These are phyloP conservation scores for Hortiboletus rubellus DNA, from an alignment of 1,284 basidiomycete genomes.

Conservation along the genomic window DNA sequence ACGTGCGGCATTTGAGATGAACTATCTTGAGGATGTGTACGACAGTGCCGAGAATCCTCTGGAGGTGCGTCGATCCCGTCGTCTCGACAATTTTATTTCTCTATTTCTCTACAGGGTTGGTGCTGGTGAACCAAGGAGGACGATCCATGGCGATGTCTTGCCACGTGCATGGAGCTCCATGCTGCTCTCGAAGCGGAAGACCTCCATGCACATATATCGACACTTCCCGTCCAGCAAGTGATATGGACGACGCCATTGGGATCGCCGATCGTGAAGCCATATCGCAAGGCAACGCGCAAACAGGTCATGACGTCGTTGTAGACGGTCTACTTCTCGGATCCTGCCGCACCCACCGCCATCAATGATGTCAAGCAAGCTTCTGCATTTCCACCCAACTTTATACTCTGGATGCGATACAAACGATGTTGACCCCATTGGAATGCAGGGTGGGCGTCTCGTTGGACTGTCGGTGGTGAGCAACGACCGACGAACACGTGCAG, in stretches of 20 bases:
- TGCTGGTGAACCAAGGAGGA: constrained; percentile 91
- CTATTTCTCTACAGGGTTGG: constrained; percentile 47
- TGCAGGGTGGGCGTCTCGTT: constrained; percentile 59
- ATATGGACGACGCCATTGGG: constrained; percentile 94
- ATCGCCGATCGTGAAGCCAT: constrained; percentile 95
- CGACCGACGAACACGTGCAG: constrained; percentile 37
- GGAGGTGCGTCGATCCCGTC: constrained; percentile 45
- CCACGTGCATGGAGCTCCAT: constrained; percentile 86
- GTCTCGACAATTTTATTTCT: constrained; percentile 1
- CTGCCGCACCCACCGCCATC: constrained; percentile 77
- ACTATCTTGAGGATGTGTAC: constrained; percentile 75
- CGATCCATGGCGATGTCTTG: constrained; percentile 98
- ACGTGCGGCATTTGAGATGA: constrained; percentile 77
- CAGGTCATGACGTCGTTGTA: constrained; percentile 88
- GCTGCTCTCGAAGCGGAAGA: constrained; percentile 76
- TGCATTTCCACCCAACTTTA: constrained; percentile 99
- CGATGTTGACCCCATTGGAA: constrained; percentile 96
- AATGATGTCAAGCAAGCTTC: constrained; percentile 87
- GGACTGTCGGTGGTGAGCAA: not conserved
- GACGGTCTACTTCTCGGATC: constrained; percentile 92
- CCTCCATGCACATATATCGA: constrained; percentile 70
- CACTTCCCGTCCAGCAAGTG: constrained; percentile 96
- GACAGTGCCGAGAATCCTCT: constrained; percentile 89
- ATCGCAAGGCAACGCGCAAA: constrained; percentile 82
- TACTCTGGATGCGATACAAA: constrained; percentile 97